Conservation (phyloP, 306 rosid species). For the Alnus glutinosa region DNA sequence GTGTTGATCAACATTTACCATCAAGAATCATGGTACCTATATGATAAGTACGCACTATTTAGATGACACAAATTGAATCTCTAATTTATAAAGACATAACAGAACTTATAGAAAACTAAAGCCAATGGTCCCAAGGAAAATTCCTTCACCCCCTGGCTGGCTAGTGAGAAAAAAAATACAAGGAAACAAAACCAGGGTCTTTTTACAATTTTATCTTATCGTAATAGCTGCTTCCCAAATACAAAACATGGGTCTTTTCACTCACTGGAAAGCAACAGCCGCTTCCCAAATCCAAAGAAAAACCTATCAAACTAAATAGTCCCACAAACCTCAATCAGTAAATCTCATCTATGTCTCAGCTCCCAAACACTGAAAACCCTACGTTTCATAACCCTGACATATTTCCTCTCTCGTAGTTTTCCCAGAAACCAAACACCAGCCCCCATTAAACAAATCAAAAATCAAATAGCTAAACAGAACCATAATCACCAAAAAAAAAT, state of each 20-base stretch:
- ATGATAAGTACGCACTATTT: not conserved
- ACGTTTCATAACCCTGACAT: not conserved
- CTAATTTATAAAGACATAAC: not conserved
- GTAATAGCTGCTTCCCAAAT: not conserved
- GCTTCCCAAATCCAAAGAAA: not conserved
- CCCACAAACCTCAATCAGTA: not conserved
- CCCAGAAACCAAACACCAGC: not conserved
- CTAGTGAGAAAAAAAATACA: not conserved
- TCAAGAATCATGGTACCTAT: not conserved
- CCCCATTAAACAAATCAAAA: conserved; percentile 7
- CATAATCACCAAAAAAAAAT: not conserved
- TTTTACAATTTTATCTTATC: not conserved
- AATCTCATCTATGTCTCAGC: not conserved
- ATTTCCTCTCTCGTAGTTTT: not conserved
- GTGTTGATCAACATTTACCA: not conserved
- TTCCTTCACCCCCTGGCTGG: not conserved
- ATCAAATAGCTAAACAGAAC: conserved; percentile 7
- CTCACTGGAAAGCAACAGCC: not conserved
- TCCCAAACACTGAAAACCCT: conserved; percentile 14
- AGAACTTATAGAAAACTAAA: not conserved
- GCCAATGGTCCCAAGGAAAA: not conserved
- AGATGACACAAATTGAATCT: not conserved
- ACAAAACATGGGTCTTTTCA: not conserved
- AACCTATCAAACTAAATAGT: not conserved
- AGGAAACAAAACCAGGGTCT: not conserved